Conservation (phyloP, 2,329 filamentous ascomycete species). For the Stromatinia cepivora region DNA sequence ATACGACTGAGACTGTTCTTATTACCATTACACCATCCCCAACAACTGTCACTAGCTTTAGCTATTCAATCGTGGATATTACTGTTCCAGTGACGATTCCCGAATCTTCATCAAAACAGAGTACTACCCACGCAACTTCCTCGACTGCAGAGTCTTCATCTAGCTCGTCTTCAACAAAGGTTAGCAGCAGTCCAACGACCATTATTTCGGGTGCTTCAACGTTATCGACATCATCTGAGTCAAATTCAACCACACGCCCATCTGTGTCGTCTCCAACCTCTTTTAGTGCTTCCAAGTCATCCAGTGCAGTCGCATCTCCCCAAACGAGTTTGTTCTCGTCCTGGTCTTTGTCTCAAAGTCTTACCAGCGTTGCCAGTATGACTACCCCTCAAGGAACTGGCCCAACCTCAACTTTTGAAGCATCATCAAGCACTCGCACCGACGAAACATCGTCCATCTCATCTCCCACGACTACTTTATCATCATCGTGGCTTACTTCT, state of each 20-base stretch:
- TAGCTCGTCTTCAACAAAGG: neutral
- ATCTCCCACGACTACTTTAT: slow-evolving; percentile 8
- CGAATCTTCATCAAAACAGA: slow-evolving; percentile 21
- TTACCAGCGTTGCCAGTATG: neutral
- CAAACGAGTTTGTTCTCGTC: neutral
- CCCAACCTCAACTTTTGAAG: neutral
- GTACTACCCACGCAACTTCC: slow-evolving; percentile 6
- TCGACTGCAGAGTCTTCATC: slow-evolving; percentile 17
- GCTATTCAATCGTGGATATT: slow-evolving; percentile 39
- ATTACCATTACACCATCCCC: slow-evolving; percentile 35
- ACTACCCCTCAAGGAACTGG: neutral
- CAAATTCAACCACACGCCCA: slow-evolving; percentile 6
- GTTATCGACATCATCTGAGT: too few relatives aligned
- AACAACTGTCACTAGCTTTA: slow-evolving; percentile 31
- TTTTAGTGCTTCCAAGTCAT: neutral
- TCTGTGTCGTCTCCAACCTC: neutral
- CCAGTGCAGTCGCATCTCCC: neutral
- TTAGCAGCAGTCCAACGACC: neutral
- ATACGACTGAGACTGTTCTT: slow-evolving; percentile 33
- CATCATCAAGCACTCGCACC: slow-evolving; percentile 4
- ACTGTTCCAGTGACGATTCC: slow-evolving; percentile 31
- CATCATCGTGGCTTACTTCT: slow-evolving; percentile 15
- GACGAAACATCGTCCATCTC: slow-evolving; percentile 16
- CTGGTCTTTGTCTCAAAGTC: neutral
- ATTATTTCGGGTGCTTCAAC: neutral